Evolutionary conservation across 2,329 filamentous ascomycete genomes (phyloP).

Genomic region (Curvularia verruculosa): DNA sequence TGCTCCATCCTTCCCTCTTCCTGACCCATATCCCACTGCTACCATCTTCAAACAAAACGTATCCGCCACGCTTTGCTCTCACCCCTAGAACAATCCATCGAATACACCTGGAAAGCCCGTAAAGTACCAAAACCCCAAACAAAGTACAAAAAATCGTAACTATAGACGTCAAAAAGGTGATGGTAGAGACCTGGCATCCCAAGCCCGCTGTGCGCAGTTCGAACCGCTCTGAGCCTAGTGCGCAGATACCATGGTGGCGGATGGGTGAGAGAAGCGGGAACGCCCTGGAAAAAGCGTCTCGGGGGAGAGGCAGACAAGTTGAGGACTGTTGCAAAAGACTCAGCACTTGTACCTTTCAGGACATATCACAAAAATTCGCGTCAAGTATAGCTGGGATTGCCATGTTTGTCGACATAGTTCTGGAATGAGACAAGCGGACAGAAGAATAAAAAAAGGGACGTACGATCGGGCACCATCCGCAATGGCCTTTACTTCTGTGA

Average conservation of each 20-base stretch:
- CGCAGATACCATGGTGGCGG: slow-evolving; percentile 44
- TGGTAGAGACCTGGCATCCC: slow-evolving; percentile 56
- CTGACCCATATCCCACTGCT: slow-evolving; percentile 41
- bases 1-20: slow-evolving; percentile 33
- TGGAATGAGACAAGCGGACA: not conserved
- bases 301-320: slow-evolving; percentile 53
- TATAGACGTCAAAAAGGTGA: slow-evolving; percentile 53
- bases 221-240: slow-evolving; percentile 50
- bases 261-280: slow-evolving; percentile 51
- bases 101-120: slow-evolving; percentile 28
- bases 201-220: slow-evolving; percentile 54
- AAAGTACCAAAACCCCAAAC: slow-evolving; percentile 47
- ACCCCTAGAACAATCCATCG: slow-evolving; percentile 20
- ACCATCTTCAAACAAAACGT: slow-evolving; percentile 38
- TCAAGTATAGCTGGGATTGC: not conserved
- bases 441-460: slow-evolving; percentile 22
- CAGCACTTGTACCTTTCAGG: not conserved
- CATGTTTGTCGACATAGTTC: not conserved
- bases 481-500: slow-evolving; percentile 43
- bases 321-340: slow-evolving; percentile 37
- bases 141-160: slow-evolving; percentile 53
- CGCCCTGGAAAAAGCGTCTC: slow-evolving; percentile 43
- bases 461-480: slow-evolving; percentile 55
- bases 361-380: not conserved
- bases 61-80: slow-evolving; percentile 35